Conservation (phyloP, 2,329 filamentous ascomycete species). For the Fusarium sp. region DNA sequence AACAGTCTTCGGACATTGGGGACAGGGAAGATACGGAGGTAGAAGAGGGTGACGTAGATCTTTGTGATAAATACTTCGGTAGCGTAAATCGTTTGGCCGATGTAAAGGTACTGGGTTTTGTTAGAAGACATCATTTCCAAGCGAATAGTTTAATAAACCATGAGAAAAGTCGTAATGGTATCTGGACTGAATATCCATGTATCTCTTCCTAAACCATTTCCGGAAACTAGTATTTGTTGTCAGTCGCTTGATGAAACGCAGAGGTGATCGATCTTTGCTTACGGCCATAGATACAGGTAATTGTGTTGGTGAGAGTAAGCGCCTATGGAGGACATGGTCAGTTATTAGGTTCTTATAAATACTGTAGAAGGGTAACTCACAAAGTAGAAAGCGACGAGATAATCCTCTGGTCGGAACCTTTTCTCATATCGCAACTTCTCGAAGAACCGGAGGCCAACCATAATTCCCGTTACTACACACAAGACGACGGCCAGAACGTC, state of each 20-base stretch:
- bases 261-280: background rate
- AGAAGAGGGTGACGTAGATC: constrained; percentile 23
- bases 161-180: background rate
- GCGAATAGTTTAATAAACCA: fast-evolving
- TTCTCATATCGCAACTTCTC: background rate
- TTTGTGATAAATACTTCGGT: constrained; percentile 15
- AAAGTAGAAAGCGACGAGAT: background rate
- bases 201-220: constrained; percentile 16
- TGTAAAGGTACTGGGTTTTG: background rate
- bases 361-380: background rate
- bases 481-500: background rate
- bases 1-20: constrained; percentile 3
- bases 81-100: constrained; percentile 18
- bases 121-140: background rate
- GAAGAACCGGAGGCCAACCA: constrained; percentile 2
- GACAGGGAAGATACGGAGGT: constrained; percentile 29
- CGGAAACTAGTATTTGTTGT: background rate
- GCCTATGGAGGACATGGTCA: background rate
- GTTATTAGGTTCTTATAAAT: background rate
- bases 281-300: background rate
- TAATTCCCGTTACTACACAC: background rate
- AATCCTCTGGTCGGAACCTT: background rate
- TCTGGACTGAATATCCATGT: constrained; percentile 11
- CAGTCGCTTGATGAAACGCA: fast-evolving
- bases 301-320: background rate